Percentiles rank a stretch among this genome's conserved stretches.
Conservation (phyloP, 148 eudicot species). For the Camellia sinensis region DNA sequence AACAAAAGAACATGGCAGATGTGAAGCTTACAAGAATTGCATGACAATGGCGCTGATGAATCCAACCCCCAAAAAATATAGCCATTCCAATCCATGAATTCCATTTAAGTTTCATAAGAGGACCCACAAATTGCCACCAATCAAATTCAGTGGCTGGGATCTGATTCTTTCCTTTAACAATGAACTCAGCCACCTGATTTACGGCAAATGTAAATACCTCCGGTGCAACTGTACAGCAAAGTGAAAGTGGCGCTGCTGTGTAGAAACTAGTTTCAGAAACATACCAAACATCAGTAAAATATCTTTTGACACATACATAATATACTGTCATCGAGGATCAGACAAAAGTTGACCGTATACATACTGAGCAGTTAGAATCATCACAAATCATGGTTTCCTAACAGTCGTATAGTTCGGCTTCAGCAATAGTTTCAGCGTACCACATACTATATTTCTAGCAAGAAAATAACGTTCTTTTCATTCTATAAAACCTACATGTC, state of each 20-base stretch:
- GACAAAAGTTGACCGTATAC: not conserved
- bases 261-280: slow-evolving; percentile 63
- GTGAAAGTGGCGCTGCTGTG: slow-evolving; percentile 83
- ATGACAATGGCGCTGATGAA: slow-evolving; percentile 85
- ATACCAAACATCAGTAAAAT: slow-evolving; percentile 22
- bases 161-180: slow-evolving; percentile 60
- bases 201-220: slow-evolving; percentile 45
- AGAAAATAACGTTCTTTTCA: not conserved
- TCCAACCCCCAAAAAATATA: slow-evolving; percentile 81
- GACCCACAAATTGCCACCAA: slow-evolving; percentile 44
- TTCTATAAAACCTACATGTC: not conserved
- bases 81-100: slow-evolving; percentile 70
- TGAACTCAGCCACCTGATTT: slow-evolving; percentile 45
- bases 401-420: not conserved
- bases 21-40: slow-evolving; percentile 71
- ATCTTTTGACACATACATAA: not conserved
- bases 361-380: not conserved
- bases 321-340: not conserved
- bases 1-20: not conserved
- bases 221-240: slow-evolving; percentile 61
- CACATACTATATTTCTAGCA: not conserved
- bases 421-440: not conserved
- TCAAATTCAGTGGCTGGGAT: slow-evolving; percentile 44
- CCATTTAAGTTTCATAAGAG: slow-evolving; percentile 68
- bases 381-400: not conserved